Evolutionary conservation across 2,329 filamentous ascomycete species (phyloP).

Genomic region (Ophiostoma angusticollis): DNA sequence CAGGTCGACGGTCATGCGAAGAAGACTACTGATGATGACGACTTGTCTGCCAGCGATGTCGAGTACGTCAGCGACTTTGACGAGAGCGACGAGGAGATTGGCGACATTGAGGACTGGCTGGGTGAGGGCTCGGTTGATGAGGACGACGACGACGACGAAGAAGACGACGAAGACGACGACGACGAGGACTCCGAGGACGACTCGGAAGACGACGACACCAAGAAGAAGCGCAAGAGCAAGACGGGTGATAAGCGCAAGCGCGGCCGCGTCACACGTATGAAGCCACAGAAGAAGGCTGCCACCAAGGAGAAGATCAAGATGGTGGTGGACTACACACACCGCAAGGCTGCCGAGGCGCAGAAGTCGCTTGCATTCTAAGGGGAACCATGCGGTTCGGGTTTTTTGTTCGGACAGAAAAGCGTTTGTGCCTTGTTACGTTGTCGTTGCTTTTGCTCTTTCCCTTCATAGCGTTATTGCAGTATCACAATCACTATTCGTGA

Average conservation of each 20-base stretch:
- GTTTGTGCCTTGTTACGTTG: too few species aligned
- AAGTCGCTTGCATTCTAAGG: slow-evolving; percentile 5
- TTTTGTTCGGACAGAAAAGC: too few species aligned
- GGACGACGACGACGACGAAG: slow-evolving; percentile 45
- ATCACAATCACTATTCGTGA: too few species aligned
- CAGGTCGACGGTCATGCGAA: too few species aligned
- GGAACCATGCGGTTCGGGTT: too few species aligned
- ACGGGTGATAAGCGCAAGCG: slow-evolving; percentile 40
- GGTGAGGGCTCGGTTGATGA: slow-evolving; percentile 57
- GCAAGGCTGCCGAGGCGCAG: slow-evolving; percentile 6
- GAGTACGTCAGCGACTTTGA: slow-evolving; percentile 92
- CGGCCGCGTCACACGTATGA: slow-evolving; percentile 33
- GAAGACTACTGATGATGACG: slow-evolving; percentile 46
- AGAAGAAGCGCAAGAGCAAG: slow-evolving; percentile 31
- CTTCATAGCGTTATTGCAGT: too few species aligned
- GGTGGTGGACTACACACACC: slow-evolving; percentile 8
- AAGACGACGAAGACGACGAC: slow-evolving; percentile 45
- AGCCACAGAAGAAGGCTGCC: slow-evolving; percentile 49
- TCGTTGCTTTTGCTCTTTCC: not conserved
- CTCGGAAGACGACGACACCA: slow-evolving; percentile 42
- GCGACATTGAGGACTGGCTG: slow-evolving; percentile 85
- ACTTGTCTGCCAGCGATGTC: slow-evolving; percentile 57
- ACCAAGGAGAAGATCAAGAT: slow-evolving; percentile 14
- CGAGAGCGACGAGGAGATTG: slow-evolving; percentile 66
- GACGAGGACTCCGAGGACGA: slow-evolving; percentile 45